phyloP scores from a whole-genome alignment of 805 yeast species.

The Wickerhamiella spandovensis region DNA sequence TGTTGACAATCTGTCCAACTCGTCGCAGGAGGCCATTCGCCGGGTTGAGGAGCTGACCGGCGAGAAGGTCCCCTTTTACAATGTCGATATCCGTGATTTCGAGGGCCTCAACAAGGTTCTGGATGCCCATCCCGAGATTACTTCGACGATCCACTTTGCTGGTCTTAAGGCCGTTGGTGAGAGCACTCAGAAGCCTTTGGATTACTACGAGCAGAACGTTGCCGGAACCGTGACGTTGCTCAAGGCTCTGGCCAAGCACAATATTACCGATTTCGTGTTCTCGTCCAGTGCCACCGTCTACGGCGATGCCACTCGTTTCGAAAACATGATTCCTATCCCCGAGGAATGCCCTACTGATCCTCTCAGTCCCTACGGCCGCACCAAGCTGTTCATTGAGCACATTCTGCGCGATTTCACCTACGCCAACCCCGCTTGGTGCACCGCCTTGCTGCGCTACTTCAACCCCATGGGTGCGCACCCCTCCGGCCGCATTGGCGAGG shows the following conservation, averaged over 20 bases:
- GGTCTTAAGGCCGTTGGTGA: constrained; percentile 79
- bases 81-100: constrained; percentile 45
- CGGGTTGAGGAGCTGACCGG: constrained; percentile 45
- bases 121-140: constrained; percentile 32
- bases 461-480: constrained; percentile 84
- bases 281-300: constrained; percentile 75
- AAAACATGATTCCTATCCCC: constrained; percentile 64
- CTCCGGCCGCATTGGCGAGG: constrained; percentile 68
- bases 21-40: constrained; percentile 51
- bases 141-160: constrained; percentile 64
- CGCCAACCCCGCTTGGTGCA: constrained; percentile 26
- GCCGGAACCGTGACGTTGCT: constrained; percentile 49
- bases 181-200: constrained; percentile 51
- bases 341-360: constrained; percentile 66
- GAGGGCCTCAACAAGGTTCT: constrained; percentile 37
- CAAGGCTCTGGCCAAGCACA: constrained; percentile 34
- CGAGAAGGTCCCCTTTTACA: constrained; percentile 36
- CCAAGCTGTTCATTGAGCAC: constrained; percentile 54
- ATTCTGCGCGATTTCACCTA: constrained; percentile 41
- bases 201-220: constrained; percentile 56
- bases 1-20: constrained; percentile 55
- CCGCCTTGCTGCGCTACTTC: constrained; percentile 61
- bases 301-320: constrained; percentile 65
- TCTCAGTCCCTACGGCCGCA: constrained; percentile 64
- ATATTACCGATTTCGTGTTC: constrained; percentile 47